phyloP scores from a whole-genome alignment of 2,329 filamentous ascomycete species.

The Parastagonospora avenae region DNA sequence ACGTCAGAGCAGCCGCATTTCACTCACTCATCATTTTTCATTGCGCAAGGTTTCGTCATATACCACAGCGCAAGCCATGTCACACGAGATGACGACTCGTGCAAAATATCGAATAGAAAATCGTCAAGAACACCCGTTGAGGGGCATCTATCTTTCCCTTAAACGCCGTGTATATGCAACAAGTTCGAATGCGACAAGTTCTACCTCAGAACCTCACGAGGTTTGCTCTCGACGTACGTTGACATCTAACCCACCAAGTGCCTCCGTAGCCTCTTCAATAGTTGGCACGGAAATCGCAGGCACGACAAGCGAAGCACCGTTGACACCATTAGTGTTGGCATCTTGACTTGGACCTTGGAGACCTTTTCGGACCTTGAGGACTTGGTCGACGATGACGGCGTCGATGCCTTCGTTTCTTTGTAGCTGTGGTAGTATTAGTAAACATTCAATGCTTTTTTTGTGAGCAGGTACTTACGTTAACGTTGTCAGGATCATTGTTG shows the following conservation, averaged over 20 bases:
- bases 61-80: not conserved
- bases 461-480: conserved; percentile 74
- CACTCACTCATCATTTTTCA: too few species aligned
- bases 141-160: not conserved
- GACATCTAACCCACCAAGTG: not conserved
- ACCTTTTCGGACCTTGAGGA: conserved; percentile 89
- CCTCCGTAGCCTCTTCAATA: conserved; percentile 7
- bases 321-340: not conserved
- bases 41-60: not conserved
- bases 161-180: not conserved
- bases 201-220: not conserved
- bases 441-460: too few species aligned
- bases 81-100: conserved; percentile 1
- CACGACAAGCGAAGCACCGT: conserved; percentile 8
- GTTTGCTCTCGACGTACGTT: not conserved
- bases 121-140: not conserved
- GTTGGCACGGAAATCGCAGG: conserved; percentile 7
- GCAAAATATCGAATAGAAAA: not conserved
- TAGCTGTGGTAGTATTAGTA: conserved; percentile 57
- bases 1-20: too few species aligned
- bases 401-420: conserved; percentile 97
- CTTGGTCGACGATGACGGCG: conserved; percentile 95
- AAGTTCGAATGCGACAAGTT: not conserved
- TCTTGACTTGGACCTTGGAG: conserved; percentile 61
- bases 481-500: conserved; percentile 87